phyloP scores from a whole-genome alignment of 2,329 filamentous ascomycete species.

The Moelleriella libera region DNA sequence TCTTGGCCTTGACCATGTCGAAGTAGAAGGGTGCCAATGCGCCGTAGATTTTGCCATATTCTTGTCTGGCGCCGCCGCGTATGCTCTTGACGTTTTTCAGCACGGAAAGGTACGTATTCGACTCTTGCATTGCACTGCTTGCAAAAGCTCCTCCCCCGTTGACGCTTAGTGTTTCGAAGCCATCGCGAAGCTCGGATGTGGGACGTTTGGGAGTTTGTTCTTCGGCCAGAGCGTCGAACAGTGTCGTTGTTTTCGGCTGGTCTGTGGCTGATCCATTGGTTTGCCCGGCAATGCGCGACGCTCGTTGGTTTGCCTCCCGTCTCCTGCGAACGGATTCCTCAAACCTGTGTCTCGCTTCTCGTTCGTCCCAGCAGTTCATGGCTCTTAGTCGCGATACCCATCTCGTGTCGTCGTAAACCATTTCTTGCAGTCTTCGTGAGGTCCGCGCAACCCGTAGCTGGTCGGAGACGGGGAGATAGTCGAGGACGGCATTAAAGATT shows the following conservation, averaged over 20 bases:
- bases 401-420: constrained; percentile 95
- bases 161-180: constrained; percentile 67
- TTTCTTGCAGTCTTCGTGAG: constrained; percentile 80
- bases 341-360: constrained; percentile 65
- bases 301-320: constrained; percentile 35
- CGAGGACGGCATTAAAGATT: constrained; percentile 75
- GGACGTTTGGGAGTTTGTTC: constrained; percentile 39
- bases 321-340: constrained; percentile 54
- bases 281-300: constrained; percentile 7
- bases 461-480: constrained; percentile 76
- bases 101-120: constrained; percentile 51
- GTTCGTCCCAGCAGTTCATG: constrained; percentile 88
- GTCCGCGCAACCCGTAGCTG: constrained; percentile 74
- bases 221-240: constrained; percentile 63
- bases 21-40: constrained; percentile 79
- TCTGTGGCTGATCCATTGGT: constrained; percentile 6
- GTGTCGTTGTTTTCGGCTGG: constrained; percentile 27
- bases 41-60: constrained; percentile 86
- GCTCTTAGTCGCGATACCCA: constrained; percentile 78
- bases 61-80: constrained; percentile 70
- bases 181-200: constrained; percentile 34
- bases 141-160: constrained; percentile 11
- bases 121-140: constrained; percentile 33
- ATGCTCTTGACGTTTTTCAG: constrained; percentile 62
- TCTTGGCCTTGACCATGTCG: constrained; percentile 60